A percentile compares a stretch with the other conserved stretches of the same genome.
Evolutionary conservation across 345 rosid species (phyloP).

Genomic region (Cardiospermum halicacabum): DNA sequence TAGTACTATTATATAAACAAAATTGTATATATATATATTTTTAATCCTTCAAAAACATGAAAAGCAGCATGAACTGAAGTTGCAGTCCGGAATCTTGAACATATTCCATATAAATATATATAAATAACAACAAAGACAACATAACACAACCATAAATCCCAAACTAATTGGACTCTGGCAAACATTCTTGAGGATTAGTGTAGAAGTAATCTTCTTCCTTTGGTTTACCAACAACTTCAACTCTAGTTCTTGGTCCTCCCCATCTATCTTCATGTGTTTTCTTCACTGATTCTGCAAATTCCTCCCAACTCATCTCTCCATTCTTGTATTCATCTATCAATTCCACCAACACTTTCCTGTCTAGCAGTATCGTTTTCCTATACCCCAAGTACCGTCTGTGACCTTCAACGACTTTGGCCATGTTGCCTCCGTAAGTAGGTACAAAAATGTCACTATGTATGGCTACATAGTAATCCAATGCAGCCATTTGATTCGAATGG

Average conservation of each 20-base stretch:
- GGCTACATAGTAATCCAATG: constrained; percentile 46
- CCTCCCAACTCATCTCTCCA: constrained; percentile 43
- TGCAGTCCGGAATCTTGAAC: too few species aligned
- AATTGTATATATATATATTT: too few species aligned
- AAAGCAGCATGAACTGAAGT: too few species aligned
- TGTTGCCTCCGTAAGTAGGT: constrained; percentile 48
- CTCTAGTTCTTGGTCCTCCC: constrained; percentile 32
- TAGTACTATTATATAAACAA: too few species aligned
- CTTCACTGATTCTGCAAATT: constrained; percentile 34
- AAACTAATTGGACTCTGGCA: constrained; percentile 17
- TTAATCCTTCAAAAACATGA: too few species aligned
- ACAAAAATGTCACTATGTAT: constrained; percentile 41
- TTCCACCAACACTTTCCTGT: constrained; percentile 36
- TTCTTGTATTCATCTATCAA: constrained; percentile 32
- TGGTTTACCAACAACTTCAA: constrained; percentile 35
- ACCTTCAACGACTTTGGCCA: constrained; percentile 50
- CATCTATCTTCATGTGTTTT: constrained; percentile 34
- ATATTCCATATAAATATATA: too few species aligned
- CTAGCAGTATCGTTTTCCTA: constrained; percentile 42
- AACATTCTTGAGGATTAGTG: constrained; percentile 46
- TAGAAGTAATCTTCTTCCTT: constrained; percentile 49
- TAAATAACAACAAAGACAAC: too few species aligned
- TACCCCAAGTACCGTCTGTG: constrained; percentile 43
- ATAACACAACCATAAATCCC: not conserved
- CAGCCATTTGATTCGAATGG: constrained; percentile 45